phyloP scores from a whole-genome alignment of 352 stramenopile genomes.

The Blastocystis sp. region DNA sequence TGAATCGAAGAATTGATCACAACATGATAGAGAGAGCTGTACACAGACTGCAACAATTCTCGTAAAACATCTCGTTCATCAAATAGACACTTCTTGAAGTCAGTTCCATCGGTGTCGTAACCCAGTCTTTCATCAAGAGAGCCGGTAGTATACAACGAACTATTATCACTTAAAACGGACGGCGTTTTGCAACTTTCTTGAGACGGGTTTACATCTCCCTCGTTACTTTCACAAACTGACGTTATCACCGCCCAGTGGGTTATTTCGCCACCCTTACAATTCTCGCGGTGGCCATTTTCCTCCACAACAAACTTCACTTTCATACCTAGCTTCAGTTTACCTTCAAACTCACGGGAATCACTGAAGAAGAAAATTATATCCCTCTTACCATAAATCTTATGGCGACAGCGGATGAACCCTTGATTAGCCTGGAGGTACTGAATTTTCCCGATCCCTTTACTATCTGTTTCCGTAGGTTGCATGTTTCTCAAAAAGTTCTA shows the following conservation, averaged over 20 bases:
- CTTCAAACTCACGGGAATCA: neutral
- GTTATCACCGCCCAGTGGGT: conserved; percentile 21
- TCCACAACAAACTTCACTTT: neutral
- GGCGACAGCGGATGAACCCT: conserved; percentile 5
- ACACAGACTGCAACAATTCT: neutral
- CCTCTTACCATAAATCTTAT: conserved; percentile 8
- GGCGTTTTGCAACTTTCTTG: neutral
- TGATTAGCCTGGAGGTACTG: conserved; percentile 35
- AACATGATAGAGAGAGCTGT: neutral
- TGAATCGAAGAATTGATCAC: neutral
- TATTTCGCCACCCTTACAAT: conserved; percentile 10
- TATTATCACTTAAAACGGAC: neutral
- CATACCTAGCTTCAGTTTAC: neutral
- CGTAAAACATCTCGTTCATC: neutral
- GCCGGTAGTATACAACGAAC: neutral
- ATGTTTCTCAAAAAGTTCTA: neutral
- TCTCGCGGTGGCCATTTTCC: neutral
- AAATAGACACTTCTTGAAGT: neutral
- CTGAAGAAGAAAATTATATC: conserved; percentile 48
- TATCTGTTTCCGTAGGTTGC: neutral
- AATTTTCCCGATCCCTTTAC: neutral
- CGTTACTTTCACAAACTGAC: neutral
- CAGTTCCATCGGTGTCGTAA: neutral
- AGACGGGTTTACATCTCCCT: neutral
- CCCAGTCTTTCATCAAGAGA: neutral